These are phyloP conservation scores for Priceomyces medius DNA, from an alignment of 805 yeast species.

Conservation along the genomic window DNA sequence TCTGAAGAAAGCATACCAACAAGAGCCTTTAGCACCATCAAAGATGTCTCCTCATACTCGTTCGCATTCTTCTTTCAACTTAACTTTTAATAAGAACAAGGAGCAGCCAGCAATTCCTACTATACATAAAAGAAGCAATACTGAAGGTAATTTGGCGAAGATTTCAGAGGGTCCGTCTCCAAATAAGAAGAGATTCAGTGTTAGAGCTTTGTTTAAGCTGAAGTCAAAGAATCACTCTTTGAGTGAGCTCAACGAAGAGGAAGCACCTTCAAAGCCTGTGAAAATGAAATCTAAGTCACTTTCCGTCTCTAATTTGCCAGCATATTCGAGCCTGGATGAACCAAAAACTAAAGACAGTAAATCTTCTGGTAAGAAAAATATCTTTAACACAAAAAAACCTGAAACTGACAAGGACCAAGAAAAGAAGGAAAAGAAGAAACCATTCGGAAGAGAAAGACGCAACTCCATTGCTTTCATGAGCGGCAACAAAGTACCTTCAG, in stretches of 20 bases:
- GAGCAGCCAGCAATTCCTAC: constrained; percentile 10
- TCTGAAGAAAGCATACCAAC: not conserved
- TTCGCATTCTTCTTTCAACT: constrained; percentile 21
- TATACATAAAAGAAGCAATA: constrained; percentile 11
- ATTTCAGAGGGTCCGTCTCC: constrained; percentile 5
- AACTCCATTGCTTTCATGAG: not conserved
- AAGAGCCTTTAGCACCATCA: not conserved
- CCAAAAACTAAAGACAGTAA: constrained; percentile 1
- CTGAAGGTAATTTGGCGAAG: constrained; percentile 15
- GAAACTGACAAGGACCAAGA: not conserved
- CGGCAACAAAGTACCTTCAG: too few species aligned
- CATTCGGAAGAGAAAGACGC: not conserved
- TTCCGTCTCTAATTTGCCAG: constrained; percentile 28
- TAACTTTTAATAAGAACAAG: constrained; percentile 10
- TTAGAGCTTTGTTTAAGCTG: constrained; percentile 37
- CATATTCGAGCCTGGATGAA: constrained; percentile 3
- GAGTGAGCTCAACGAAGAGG: constrained; percentile 11
- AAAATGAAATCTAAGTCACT: constrained; percentile 26
- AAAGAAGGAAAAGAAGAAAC: not conserved
- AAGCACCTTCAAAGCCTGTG: constrained; percentile 7
- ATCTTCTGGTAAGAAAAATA: not conserved
- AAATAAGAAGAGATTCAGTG: constrained; percentile 35
- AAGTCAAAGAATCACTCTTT: constrained; percentile 32
- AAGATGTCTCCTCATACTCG: constrained; percentile 18
- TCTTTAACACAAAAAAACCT: not conserved